Conservation (phyloP, 1,284 basidiomycete species). For the Leccinum angustisporum region DNA sequence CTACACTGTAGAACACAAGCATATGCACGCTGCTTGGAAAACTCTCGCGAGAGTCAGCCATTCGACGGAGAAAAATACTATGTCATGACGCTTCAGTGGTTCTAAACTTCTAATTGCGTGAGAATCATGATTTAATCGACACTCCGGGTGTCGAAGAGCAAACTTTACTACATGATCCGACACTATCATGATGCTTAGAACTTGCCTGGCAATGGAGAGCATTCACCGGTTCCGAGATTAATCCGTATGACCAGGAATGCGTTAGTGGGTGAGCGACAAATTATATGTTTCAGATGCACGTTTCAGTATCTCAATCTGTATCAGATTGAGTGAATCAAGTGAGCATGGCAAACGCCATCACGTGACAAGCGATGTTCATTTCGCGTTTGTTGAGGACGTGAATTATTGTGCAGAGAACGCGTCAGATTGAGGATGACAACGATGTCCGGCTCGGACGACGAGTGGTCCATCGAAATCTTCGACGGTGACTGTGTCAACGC, state of each 20-base stretch:
- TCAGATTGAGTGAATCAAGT: too few relatives aligned
- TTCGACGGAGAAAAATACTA: neutral
- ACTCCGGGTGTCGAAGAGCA: neutral
- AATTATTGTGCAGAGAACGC: neutral
- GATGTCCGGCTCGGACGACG: conserved; percentile 20
- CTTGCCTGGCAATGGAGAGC: neutral
- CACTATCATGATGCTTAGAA: neutral
- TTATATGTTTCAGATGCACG: too few relatives aligned
- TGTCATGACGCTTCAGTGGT: neutral
- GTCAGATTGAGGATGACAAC: conserved; percentile 17
- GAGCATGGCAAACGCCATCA: conserved; percentile 10
- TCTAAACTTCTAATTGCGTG: neutral
- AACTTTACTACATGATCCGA: too few relatives aligned
- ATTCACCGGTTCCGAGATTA: neutral
- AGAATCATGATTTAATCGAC: neutral
- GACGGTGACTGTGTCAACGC: conserved; percentile 20
- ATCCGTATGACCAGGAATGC: neutral
- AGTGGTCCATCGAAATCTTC: conserved; percentile 35
- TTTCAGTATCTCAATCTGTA: too few relatives aligned
- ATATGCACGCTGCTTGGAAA: neutral
- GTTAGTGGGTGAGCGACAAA: neutral
- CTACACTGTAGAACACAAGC: neutral
- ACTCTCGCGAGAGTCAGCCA: neutral
- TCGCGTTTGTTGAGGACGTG: conserved; percentile 5
- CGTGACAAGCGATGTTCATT: conserved; percentile 9